These are phyloP conservation scores for Mortierella sp. DNA, from an alignment of 371 early-diverging fungal species.

Conservation along the genomic window DNA sequence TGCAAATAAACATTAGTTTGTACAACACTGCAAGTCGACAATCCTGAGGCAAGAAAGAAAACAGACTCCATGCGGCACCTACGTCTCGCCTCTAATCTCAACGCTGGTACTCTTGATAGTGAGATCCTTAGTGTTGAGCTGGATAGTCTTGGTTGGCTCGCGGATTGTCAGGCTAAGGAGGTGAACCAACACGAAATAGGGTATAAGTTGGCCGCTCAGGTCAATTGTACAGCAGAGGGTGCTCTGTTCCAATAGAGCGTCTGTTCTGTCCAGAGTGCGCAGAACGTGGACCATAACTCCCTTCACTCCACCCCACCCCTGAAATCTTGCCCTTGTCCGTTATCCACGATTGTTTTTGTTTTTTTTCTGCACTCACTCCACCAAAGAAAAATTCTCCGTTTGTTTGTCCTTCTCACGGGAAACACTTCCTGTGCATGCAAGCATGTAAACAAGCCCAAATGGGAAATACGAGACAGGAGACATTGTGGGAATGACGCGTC, in stretches of 20 bases:
- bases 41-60: not conserved
- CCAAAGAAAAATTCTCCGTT: too few relatives aligned
- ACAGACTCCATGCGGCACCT: conserved; percentile 7
- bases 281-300: too few relatives aligned
- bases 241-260: too few relatives aligned
- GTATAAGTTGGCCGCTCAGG: not conserved
- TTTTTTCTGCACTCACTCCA: too few relatives aligned
- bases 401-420: too few relatives aligned
- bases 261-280: too few relatives aligned
- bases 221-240: too few relatives aligned
- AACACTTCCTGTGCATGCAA: not conserved
- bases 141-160: conserved; percentile 63
- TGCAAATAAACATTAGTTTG: not conserved
- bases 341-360: too few relatives aligned
- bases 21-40: too few relatives aligned
- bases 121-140: conserved; percentile 70
- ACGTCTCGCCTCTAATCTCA: conserved; percentile 30
- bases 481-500: conserved; percentile 6
- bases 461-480: not conserved
- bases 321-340: too few relatives aligned
- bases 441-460: not conserved
- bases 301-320: too few relatives aligned
- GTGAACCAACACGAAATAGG: not conserved
- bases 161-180: conserved; percentile 57
- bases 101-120: conserved; percentile 52